A percentile compares a stretch with the other conserved stretches of the same genome.
Evolutionary conservation across 1,139 yeast species (phyloP).

Genomic region (Williopsis jadinii): DNA sequence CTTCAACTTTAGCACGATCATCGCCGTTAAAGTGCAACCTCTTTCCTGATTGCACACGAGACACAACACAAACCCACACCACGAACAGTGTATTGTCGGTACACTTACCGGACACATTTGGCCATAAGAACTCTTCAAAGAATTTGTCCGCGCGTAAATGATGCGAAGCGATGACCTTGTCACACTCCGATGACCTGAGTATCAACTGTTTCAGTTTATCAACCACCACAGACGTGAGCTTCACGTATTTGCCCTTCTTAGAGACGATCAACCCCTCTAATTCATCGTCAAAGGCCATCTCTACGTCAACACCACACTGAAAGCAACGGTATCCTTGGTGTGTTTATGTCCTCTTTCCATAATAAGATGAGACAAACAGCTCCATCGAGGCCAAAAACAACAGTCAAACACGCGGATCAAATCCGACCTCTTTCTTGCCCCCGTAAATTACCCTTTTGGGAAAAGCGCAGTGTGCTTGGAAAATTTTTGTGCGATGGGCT

Average conservation of each 20-base stretch:
- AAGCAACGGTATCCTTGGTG: too few species aligned
- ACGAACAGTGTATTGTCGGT: conserved; percentile 7
- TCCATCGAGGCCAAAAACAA: not conserved
- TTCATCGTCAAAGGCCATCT: not conserved
- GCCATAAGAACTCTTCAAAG: conserved; percentile 1
- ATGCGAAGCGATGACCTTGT: not conserved
- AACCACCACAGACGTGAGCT: conserved; percentile 4
- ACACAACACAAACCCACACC: conserved; percentile 2
- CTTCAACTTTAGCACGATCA: conserved; percentile 3
- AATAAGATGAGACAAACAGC: too few species aligned
- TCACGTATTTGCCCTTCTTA: conserved; percentile 4
- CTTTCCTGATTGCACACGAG: not conserved
- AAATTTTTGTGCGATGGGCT: conserved; percentile 5
- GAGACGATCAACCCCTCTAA: not conserved
- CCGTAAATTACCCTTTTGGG: conserved; percentile 2
- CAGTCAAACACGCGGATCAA: not conserved
- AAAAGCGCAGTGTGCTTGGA: conserved; percentile 1
- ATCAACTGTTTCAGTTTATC: conserved; percentile 3
- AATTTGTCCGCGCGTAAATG: not conserved
- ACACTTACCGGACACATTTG: not conserved
- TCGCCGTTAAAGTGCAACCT: not conserved
- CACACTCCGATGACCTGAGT: not conserved
- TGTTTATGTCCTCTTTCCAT: too few species aligned
- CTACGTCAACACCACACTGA: too few species aligned
- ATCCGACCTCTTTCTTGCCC: not conserved